Evolutionary conservation across 805 yeast species (phyloP).

Genomic region (Teunomyces pallodes): DNA sequence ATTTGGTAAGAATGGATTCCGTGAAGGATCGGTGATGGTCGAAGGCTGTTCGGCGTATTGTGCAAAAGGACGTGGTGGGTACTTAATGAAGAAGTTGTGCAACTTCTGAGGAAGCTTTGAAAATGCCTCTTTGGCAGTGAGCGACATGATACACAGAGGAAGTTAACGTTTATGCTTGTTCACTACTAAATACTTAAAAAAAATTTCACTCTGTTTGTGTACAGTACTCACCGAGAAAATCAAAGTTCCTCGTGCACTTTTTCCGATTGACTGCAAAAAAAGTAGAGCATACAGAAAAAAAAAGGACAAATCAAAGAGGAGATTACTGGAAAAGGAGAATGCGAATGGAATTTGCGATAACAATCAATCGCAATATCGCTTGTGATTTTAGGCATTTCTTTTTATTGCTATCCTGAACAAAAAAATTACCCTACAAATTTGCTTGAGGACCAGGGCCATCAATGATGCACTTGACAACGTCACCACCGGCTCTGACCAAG

Average conservation of each 20-base stretch:
- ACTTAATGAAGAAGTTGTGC: constrained; percentile 71
- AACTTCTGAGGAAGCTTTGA: constrained; percentile 65
- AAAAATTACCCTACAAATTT: neutral
- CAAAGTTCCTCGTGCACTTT: too few relatives aligned
- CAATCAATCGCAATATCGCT: too few relatives aligned
- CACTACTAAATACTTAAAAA: neutral
- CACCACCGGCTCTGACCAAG: constrained; percentile 60
- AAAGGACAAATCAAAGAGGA: too few relatives aligned
- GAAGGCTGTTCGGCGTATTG: constrained; percentile 65
- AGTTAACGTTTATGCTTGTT: neutral
- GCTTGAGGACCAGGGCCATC: constrained; percentile 57
- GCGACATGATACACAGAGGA: constrained; percentile 14
- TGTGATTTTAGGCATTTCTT: too few relatives aligned
- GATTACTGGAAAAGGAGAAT: too few relatives aligned
- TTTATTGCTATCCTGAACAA: neutral
- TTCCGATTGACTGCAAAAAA: too few relatives aligned
- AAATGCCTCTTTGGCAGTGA: constrained; percentile 46
- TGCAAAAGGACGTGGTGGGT: constrained; percentile 81
- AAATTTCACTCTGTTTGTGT: neutral
- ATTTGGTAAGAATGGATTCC: constrained; percentile 87
- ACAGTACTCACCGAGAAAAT: neutral
- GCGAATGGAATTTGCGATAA: too few relatives aligned
- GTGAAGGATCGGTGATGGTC: constrained; percentile 60
- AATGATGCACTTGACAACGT: constrained; percentile 76
- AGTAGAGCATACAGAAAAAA: too few relatives aligned